Evolutionary conservation across 2,329 filamentous ascomycete genomes (phyloP).

Genomic region (Botrytis aclada): DNA sequence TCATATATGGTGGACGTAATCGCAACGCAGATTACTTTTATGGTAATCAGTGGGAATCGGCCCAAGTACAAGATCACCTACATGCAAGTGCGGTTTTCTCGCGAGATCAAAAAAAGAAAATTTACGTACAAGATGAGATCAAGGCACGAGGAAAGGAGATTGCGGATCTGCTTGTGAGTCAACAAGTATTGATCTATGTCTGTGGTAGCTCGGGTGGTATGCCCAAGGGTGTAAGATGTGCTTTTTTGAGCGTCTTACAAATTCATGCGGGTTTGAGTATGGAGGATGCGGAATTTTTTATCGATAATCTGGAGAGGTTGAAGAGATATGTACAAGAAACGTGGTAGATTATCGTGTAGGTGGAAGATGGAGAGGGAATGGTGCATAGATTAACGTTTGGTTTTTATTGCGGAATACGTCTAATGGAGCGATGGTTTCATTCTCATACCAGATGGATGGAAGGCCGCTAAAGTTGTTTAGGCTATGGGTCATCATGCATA

Average conservation of each 20-base stretch:
- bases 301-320: slow-evolving; percentile 57
- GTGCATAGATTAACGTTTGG: not conserved
- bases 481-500: not conserved
- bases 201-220: slow-evolving; percentile 63
- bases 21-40: slow-evolving; percentile 77
- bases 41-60: slow-evolving; percentile 66
- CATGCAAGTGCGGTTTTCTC: slow-evolving; percentile 65
- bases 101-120: slow-evolving; percentile 60
- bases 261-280: slow-evolving; percentile 35
- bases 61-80: slow-evolving; percentile 34
- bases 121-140: slow-evolving; percentile 59
- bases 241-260: slow-evolving; percentile 59
- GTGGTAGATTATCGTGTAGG: slow-evolving; percentile 46
- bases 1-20: slow-evolving; percentile 87
- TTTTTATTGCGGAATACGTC: not conserved
- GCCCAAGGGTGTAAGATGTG: slow-evolving; percentile 66
- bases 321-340: slow-evolving; percentile 68
- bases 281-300: slow-evolving; percentile 52
- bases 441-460: not conserved
- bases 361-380: not conserved
- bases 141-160: slow-evolving; percentile 34
- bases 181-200: slow-evolving; percentile 53
- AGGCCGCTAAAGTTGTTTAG: not conserved
- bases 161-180: slow-evolving; percentile 51
- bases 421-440: not conserved